Evolutionary conservation across 345 rosid genomes (phyloP).

Genomic region (Kandelia obovata): DNA sequence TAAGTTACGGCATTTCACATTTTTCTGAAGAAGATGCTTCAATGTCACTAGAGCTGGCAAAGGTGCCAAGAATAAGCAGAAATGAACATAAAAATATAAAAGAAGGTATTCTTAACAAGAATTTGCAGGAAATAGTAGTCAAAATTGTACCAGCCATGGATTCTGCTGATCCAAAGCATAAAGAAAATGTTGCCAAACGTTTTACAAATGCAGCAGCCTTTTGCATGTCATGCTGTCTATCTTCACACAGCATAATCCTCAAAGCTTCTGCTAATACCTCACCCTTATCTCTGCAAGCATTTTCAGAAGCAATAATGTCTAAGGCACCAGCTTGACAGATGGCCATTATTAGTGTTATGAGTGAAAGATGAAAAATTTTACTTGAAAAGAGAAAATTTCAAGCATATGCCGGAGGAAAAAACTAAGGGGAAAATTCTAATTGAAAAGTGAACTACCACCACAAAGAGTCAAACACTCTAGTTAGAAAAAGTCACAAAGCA

Average conservation of each 20-base stretch:
- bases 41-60: slow-evolving; percentile 74
- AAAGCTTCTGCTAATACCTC: slow-evolving; percentile 82
- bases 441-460: no score
- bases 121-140: background rate
- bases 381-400: no score
- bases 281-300: slow-evolving; percentile 67
- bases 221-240: slow-evolving; percentile 95
- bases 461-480: no score
- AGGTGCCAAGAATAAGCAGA: background rate
- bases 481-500: no score
- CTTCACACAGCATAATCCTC: slow-evolving; percentile 89
- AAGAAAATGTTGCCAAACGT: slow-evolving; percentile 80
- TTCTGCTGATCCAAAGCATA: slow-evolving; percentile 82
- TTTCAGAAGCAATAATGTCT: background rate
- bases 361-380: no score
- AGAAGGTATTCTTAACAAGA: background rate
- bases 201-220: slow-evolving; percentile 95
- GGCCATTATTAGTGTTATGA: no score
- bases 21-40: slow-evolving; percentile 76
- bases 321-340: no score
- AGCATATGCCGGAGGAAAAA: no score
- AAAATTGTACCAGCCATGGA: slow-evolving; percentile 69
- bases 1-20: slow-evolving; percentile 80
- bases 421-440: no score
- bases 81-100: background rate